These are phyloP conservation scores for Mariannaea sp. DNA, from an alignment of 2,329 filamentous ascomycete species.

Conservation along the genomic window DNA sequence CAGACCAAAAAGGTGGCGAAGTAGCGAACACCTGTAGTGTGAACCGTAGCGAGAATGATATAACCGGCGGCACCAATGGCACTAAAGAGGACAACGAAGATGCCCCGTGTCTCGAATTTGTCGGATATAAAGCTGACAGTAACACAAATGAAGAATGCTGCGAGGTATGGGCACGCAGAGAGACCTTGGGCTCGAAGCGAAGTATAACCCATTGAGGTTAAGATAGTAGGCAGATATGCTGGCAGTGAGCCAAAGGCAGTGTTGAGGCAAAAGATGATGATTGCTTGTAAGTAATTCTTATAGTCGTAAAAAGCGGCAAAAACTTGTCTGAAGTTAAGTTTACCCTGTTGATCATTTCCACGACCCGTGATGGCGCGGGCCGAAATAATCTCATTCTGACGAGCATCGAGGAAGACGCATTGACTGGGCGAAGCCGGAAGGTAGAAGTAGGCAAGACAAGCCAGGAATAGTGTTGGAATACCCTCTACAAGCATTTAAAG, in stretches of 20 bases:
- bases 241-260: slow-evolving; percentile 26
- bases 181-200: slow-evolving; percentile 20
- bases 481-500: slow-evolving; percentile 17
- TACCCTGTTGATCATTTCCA: slow-evolving; percentile 1
- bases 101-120: slow-evolving; percentile 17
- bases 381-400: slow-evolving; percentile 6
- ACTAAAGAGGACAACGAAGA: neutral
- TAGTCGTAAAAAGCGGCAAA: slow-evolving; percentile 20
- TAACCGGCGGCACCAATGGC: slow-evolving; percentile 4
- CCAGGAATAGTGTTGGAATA: slow-evolving; percentile 14
- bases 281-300: slow-evolving; percentile 23
- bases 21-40: slow-evolving; percentile 18
- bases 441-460: slow-evolving; percentile 20
- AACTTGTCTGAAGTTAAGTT: slow-evolving; percentile 23
- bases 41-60: neutral
- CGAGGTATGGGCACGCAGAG: slow-evolving; percentile 16
- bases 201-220: slow-evolving; percentile 13
- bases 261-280: slow-evolving; percentile 32
- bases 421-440: slow-evolving; percentile 22
- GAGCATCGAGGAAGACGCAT: slow-evolving; percentile 16
- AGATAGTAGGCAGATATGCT: slow-evolving; percentile 28
- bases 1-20: slow-evolving; percentile 23
- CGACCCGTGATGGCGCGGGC: slow-evolving; percentile 14
- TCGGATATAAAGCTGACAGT: slow-evolving; percentile 22
- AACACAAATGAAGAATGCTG: slow-evolving; percentile 14